Evolutionary conservation across 306 rosid genomes (phyloP).

Genomic region (Abrus precatorius): DNA sequence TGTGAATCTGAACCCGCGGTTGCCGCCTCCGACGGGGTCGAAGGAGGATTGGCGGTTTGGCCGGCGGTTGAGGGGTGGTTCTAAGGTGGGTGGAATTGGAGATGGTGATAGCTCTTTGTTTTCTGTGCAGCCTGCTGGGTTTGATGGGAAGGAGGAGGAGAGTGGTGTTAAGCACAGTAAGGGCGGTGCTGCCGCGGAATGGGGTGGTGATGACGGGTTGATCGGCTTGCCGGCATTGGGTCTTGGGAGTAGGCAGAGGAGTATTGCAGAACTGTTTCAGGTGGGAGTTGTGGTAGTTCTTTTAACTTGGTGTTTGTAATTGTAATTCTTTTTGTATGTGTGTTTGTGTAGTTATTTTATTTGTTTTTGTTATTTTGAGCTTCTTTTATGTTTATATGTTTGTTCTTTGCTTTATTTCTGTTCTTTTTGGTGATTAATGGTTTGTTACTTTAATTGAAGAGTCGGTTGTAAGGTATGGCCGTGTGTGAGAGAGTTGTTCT

Average conservation of each 20-base stretch:
- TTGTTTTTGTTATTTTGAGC: no score
- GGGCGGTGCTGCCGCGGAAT: slow-evolving; percentile 57
- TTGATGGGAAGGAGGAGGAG: slow-evolving; percentile 64
- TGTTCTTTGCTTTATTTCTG: not conserved
- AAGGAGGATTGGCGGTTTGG: slow-evolving; percentile 92
- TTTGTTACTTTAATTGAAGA: not conserved
- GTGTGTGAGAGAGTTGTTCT: slow-evolving; percentile 13
- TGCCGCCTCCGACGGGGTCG: slow-evolving; percentile 89
- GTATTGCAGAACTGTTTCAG: slow-evolving; percentile 82
- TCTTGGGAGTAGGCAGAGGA: slow-evolving; percentile 80
- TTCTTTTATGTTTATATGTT: slow-evolving; percentile 19
- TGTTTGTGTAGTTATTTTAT: not conserved
- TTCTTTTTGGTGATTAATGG: slow-evolving; percentile 12
- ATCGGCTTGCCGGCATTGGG: slow-evolving; percentile 86
- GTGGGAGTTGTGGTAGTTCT: slow-evolving; percentile 44
- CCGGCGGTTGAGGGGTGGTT: slow-evolving; percentile 75
- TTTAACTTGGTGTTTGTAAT: not conserved
- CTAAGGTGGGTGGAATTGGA: slow-evolving; percentile 72
- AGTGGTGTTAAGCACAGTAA: slow-evolving; percentile 51
- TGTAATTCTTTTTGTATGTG: slow-evolving; percentile 3
- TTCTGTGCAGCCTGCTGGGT: slow-evolving; percentile 77
- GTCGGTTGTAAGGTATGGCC: no score
- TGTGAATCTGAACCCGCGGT: slow-evolving; percentile 82
- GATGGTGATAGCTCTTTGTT: slow-evolving; percentile 61
- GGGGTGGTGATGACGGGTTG: slow-evolving; percentile 79